phyloP scores from a whole-genome alignment of 495 filamentous ascomycete species.

The Elaphomyces granulatus region DNA sequence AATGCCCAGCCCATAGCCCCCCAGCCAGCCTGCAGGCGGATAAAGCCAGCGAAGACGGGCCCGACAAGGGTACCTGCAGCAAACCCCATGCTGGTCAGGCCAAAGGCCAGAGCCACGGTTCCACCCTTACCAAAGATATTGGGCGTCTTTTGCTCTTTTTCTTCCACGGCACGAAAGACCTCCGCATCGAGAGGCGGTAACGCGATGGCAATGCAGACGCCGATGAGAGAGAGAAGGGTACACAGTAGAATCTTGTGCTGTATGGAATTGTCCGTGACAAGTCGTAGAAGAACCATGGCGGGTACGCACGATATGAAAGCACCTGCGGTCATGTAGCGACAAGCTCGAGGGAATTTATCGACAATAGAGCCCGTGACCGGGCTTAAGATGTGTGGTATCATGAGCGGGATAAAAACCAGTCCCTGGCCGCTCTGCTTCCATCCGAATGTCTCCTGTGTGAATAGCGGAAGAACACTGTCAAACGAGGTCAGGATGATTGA shows the following conservation, averaged over 20 bases:
- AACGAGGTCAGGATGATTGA: conserved; percentile 42
- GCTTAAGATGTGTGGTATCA: conserved; percentile 46
- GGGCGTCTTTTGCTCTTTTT: conserved; percentile 34
- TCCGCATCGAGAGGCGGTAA: conserved; percentile 44
- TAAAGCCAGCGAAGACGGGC: conserved; percentile 46
- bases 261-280: conserved; percentile 46
- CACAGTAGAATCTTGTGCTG: conserved; percentile 54
- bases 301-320: conserved; percentile 51
- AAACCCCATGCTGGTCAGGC: conserved; percentile 38
- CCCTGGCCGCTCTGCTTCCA: conserved; percentile 59
- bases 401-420: conserved; percentile 55
- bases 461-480: conserved; percentile 52
- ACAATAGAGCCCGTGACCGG: conserved; percentile 44
- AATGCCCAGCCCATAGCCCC: conserved; percentile 29
- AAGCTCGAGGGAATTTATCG: conserved; percentile 48
- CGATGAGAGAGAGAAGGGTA: conserved; percentile 49
- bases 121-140: conserved; percentile 36
- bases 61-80: conserved; percentile 42
- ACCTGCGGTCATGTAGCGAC: conserved; percentile 42
- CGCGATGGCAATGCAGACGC: conserved; percentile 39
- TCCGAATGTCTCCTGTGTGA: conserved; percentile 44
- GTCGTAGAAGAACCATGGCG: conserved; percentile 47
- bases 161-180: conserved; percentile 38
- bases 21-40: conserved; percentile 46
- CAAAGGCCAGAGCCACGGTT: conserved; percentile 44